Conservation (phyloP, 805 yeast genomes). For the Lachancea thermotolerans region DNA sequence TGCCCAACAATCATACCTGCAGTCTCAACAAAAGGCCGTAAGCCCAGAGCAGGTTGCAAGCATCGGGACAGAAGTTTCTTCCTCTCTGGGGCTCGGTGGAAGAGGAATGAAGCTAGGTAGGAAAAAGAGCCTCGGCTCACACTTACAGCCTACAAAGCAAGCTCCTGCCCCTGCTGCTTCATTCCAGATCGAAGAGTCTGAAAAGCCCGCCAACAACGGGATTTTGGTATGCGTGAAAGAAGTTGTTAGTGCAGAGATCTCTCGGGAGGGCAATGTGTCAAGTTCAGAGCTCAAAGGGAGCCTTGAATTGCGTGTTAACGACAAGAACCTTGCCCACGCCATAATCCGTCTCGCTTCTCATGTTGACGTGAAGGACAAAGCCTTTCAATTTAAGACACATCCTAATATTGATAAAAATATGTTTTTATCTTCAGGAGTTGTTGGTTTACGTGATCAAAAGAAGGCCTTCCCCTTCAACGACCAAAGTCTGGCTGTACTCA, state of each 20-base stretch:
- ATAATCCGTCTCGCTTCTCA: constrained; percentile 51
- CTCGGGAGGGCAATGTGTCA: constrained; percentile 73
- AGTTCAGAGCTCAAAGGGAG: constrained; percentile 85
- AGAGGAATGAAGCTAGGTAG: constrained; percentile 27
- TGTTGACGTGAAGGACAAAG: constrained; percentile 38
- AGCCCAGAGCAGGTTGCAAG: constrained; percentile 12
- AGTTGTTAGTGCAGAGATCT: constrained; percentile 65
- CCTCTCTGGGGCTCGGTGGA: constrained; percentile 8
- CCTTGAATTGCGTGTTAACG: constrained; percentile 77
- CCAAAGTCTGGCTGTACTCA: constrained; percentile 81
- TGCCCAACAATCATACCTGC: constrained; percentile 32
- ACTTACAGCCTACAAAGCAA: constrained; percentile 13
- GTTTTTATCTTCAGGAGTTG: constrained; percentile 50
- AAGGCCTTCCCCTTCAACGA: constrained; percentile 90
- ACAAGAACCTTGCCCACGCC: constrained; percentile 62
- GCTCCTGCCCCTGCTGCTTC: constrained; percentile 12
- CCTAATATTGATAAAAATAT: constrained; percentile 84
- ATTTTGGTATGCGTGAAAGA: constrained; percentile 73
- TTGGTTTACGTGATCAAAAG: constrained; percentile 68
- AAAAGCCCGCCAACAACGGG: constrained; percentile 54
- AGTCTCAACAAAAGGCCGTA: constrained; percentile 4
- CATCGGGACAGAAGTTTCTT: too few species aligned
- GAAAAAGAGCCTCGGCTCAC: constrained; percentile 8
- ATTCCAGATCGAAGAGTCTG: constrained; percentile 21
- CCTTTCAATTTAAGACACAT: constrained; percentile 79